These are phyloP conservation scores for Hevea brasiliensis DNA, from an alignment of 345 rosid species.

Conservation along the genomic window DNA sequence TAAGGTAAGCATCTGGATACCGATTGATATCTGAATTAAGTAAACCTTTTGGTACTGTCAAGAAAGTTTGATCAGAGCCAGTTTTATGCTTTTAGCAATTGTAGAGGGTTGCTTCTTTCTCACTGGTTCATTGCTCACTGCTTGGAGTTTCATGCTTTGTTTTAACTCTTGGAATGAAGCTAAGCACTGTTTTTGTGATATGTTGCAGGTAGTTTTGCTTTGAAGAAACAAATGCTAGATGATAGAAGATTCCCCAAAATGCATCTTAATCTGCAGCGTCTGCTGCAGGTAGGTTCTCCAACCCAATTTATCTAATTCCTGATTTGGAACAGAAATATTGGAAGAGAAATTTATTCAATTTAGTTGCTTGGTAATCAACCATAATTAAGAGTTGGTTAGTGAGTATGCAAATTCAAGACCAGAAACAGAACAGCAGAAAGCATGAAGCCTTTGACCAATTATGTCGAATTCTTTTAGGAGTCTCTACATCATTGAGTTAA, in stretches of 20 bases:
- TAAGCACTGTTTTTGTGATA: background rate
- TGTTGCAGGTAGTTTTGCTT: conserved; percentile 70
- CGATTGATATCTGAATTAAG: background rate
- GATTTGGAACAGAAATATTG: conserved; percentile 6
- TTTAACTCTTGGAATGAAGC: background rate
- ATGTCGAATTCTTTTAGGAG: background rate
- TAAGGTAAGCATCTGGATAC: background rate
- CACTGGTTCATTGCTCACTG: background rate
- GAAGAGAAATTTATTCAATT: background rate
- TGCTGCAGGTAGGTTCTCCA: conserved; percentile 67
- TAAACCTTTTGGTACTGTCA: no score
- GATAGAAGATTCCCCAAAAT: conserved; percentile 90
- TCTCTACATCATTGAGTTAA: no score
- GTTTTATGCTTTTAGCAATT: background rate
- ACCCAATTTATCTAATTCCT: background rate
- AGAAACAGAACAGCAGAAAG: background rate
- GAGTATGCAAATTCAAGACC: background rate
- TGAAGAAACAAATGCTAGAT: conserved; percentile 91
- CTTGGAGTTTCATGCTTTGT: background rate
- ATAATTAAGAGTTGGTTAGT: background rate
- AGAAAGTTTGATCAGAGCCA: background rate
- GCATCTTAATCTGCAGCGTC: conserved; percentile 90
- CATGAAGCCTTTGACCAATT: background rate
- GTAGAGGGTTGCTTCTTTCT: background rate
- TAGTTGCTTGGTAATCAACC: background rate